Percentiles rank a stretch among this genome's conserved stretches.
These are phyloP conservation scores for Pleurotus salmoneostramineus DNA, from an alignment of 768 basidiomycete genomes.

Conservation along the genomic window DNA sequence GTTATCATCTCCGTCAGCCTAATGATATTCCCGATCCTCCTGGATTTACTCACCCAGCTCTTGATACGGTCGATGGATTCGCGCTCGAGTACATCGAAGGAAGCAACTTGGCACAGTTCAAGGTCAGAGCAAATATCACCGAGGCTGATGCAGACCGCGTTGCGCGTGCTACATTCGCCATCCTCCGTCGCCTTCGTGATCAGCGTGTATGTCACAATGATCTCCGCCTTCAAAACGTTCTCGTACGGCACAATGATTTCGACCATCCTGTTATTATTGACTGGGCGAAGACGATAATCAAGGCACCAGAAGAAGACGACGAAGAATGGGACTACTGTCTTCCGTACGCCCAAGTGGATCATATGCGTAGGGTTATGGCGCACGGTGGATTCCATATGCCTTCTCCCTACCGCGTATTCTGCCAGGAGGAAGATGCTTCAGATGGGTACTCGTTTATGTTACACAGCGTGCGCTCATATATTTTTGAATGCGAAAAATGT, in stretches of 20 bases:
- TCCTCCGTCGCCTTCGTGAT: background rate
- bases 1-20: background rate
- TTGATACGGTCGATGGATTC: background rate
- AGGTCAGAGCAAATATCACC: background rate
- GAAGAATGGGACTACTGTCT: background rate
- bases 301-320: background rate
- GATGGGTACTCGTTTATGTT: too few relatives aligned
- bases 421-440: too few relatives aligned
- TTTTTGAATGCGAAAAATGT: too few relatives aligned
- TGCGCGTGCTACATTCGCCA: background rate
- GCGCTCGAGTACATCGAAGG: background rate
- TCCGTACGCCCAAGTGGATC: background rate
- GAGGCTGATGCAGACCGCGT: background rate
- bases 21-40: background rate
- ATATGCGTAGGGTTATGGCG: background rate
- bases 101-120: background rate
- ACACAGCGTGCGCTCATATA: too few relatives aligned
- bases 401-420: background rate
- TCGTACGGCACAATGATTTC: background rate
- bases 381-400: background rate
- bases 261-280: constrained; percentile 3
- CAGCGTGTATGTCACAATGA: background rate
- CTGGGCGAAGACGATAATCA: background rate
- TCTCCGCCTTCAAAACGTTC: background rate
- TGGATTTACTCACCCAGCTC: background rate